Evolutionary conservation across 257 asterid genomes (phyloP).

Genomic region (Ballota nigra): DNA sequence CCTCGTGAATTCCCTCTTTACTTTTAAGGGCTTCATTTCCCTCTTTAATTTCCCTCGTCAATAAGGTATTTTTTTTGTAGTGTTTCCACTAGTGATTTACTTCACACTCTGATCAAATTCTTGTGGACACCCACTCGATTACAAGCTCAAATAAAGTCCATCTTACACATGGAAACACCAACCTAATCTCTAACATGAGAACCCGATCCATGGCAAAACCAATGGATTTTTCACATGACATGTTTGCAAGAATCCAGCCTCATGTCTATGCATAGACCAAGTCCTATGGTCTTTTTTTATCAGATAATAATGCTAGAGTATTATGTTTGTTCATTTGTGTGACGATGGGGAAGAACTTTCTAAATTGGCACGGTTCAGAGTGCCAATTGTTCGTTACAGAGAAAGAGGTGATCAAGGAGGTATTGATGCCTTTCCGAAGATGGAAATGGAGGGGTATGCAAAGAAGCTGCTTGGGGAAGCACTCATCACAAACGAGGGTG

Average conservation of each 20-base stretch:
- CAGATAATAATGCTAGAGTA: background rate
- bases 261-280: constrained; percentile 58
- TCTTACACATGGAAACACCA: constrained; percentile 58
- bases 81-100: constrained; percentile 23
- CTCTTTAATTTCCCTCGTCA: no score
- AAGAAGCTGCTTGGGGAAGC: constrained; percentile 48
- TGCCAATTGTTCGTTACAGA: constrained; percentile 40
- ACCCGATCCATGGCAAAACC: constrained; percentile 41
- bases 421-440: constrained; percentile 38
- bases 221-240: constrained; percentile 52
- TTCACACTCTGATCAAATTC: constrained; percentile 34
- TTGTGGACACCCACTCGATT: constrained; percentile 44
- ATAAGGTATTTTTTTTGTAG: no score
- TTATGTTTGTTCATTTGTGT: background rate
- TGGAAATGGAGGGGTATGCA: constrained; percentile 34
- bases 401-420: constrained; percentile 40
- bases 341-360: constrained; percentile 37
- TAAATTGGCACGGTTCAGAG: constrained; percentile 46
- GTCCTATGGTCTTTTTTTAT: constrained; percentile 38
- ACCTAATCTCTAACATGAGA: constrained; percentile 45
- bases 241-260: constrained; percentile 59
- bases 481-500: constrained; percentile 46
- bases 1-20: no score
- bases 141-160: constrained; percentile 38
- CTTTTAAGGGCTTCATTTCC: no score